Base-by-base conservation (phyloP, 495 filamentous ascomycete genomes). In the Aspergillus saccharolyticus region DNA sequence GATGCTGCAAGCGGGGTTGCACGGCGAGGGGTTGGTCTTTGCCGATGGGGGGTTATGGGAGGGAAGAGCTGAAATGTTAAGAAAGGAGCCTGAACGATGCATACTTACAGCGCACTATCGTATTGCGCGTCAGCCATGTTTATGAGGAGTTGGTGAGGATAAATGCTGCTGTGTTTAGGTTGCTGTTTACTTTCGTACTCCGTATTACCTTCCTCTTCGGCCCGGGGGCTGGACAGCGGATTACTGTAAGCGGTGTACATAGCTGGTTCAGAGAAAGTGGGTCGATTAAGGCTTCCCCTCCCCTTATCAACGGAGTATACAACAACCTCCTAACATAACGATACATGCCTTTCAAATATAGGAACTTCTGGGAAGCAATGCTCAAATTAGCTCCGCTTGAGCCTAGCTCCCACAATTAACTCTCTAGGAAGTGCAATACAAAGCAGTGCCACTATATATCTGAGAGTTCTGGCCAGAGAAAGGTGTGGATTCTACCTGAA, bases 31-130 rank as follows among this genome's bases (percentile, higher is more conserved):
- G 49, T 54, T 42, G 61, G 3, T 46, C 33, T 55, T n/a, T 52
- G 52, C 42, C 39, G 25, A 33, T 51, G 22, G 19, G 44, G 30
- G 21, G 19, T 42, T 17, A 33, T 4, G 25, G 24, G 18, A 18
- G 22, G 9, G 28, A 21, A 14, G 54, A 49, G 30, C 19, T 16
- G 9, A 48, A 24, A 18, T 14, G 1, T 30, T 19, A 19, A 42
- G 1, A 14, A 2, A 22, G 8, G 33, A 12, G 33, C 14, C 14
- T 12, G 9, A 7, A 4, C 9, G 8, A 21, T 28, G 7, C 15
- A 12, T 42, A 77, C 77, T 77, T 73, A 86, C 83, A 86, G 81
- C 28, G 83, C 83, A 63, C 81, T 83, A 65, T 86, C 83, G 57
- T 83, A 84, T 74, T 82, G 80, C 62, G 70, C 67, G 61, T 82